These are phyloP conservation scores for Glutinoglossum americanum DNA, from an alignment of 495 filamentous ascomycete genomes.

Conservation along the genomic window DNA sequence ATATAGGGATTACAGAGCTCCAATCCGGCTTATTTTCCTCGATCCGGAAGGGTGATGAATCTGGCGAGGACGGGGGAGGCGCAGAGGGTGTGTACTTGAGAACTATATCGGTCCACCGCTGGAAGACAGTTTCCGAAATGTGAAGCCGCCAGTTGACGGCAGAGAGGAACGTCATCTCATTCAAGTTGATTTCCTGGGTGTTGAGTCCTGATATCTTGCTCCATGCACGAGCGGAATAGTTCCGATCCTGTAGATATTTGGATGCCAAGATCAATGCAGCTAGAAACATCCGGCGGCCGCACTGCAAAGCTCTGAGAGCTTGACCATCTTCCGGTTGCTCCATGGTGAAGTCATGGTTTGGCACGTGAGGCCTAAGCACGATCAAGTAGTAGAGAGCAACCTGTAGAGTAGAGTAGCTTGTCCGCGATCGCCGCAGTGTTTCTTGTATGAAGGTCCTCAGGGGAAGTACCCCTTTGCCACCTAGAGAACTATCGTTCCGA, in stretches of 20 bases:
- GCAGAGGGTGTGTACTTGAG: constrained; percentile 56
- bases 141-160: constrained; percentile 90
- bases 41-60: neutral
- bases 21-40: constrained; percentile 25
- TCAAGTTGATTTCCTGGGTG: constrained; percentile 81
- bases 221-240: constrained; percentile 93
- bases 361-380: constrained; percentile 79
- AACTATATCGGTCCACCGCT: constrained; percentile 82
- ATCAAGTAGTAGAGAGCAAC: constrained; percentile 93
- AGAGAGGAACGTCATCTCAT: constrained; percentile 79
- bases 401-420: constrained; percentile 91
- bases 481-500: constrained; percentile 25
- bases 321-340: constrained; percentile 63
- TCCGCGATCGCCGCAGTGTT: constrained; percentile 79
- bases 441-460: constrained; percentile 93
- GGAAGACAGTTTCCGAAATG: constrained; percentile 69
- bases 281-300: constrained; percentile 93
- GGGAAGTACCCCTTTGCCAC: constrained; percentile 54
- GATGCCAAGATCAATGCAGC: constrained; percentile 82
- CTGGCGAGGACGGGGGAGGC: constrained; percentile 26
- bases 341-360: constrained; percentile 62
- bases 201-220: constrained; percentile 93
- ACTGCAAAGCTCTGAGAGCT: constrained; percentile 65
- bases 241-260: constrained; percentile 94
- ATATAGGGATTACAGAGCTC: constrained; percentile 51